Conservation (phyloP, 345 rosid species). For the Trapa incisa region DNA sequence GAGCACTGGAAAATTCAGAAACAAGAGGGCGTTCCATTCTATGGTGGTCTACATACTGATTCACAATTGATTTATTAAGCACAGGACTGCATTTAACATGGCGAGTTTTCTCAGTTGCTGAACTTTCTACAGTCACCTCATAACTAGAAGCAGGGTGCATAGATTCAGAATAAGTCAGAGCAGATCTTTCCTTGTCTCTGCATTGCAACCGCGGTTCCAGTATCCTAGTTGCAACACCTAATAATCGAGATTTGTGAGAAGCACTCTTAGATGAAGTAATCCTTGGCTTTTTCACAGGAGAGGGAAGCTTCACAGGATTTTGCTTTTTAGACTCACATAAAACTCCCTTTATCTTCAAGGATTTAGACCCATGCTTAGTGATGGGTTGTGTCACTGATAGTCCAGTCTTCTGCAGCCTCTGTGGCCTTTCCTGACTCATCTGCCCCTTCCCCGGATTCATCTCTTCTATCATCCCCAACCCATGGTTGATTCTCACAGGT, state of each 20-base stretch:
- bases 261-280: constrained; percentile 31
- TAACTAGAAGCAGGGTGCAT: constrained; percentile 10
- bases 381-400: constrained; percentile 36
- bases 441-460: constrained; percentile 22
- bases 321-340: constrained; percentile 52
- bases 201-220: constrained; percentile 77
- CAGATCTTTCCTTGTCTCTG: constrained; percentile 39
- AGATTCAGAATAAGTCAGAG: constrained; percentile 38
- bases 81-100: constrained; percentile 63
- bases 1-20: constrained; percentile 7
- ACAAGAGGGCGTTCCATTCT: constrained; percentile 12
- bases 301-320: constrained; percentile 43
- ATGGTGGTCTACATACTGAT: constrained; percentile 18
- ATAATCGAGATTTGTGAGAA: constrained; percentile 55
- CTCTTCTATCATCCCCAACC: constrained; percentile 16
- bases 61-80: constrained; percentile 30
- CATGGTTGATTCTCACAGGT: constrained; percentile 5
- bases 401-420: constrained; percentile 73
- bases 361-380: constrained; percentile 64
- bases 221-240: constrained; percentile 75
- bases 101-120: constrained; percentile 24
- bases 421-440: constrained; percentile 48
- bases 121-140: constrained; percentile 14
- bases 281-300: constrained; percentile 61
- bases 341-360: constrained; percentile 64